Evolutionary conservation across 768 basidiomycete genomes (phyloP).

Genomic region (Suillus clintonianus): DNA sequence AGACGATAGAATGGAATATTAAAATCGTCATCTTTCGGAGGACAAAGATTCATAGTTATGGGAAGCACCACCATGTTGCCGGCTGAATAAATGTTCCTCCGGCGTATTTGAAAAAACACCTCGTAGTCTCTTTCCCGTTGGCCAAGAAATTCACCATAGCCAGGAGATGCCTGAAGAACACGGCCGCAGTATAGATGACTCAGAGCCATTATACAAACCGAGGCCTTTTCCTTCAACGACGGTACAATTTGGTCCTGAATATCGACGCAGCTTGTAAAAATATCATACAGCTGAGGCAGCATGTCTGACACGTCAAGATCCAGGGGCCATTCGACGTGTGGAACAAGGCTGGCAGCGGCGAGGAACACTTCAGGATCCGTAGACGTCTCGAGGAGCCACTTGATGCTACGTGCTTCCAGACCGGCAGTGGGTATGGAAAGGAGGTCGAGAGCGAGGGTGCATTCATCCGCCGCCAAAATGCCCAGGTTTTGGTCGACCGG

Average conservation of each 20-base stretch:
- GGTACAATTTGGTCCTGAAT: neutral
- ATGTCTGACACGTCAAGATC: neutral
- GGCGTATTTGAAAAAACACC: neutral
- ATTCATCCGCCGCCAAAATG: neutral
- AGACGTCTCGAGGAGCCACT: constrained; percentile 1
- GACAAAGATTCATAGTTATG: neutral
- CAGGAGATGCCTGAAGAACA: neutral
- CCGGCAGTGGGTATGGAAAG: neutral
- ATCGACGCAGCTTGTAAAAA: neutral
- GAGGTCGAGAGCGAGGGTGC: neutral
- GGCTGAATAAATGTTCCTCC: neutral
- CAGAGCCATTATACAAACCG: neutral
- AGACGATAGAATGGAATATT: rapidly evolving
- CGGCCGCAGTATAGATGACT: neutral
- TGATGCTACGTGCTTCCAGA: constrained; percentile 5
- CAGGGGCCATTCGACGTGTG: neutral
- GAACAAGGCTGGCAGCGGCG: neutral
- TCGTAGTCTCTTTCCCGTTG: neutral
- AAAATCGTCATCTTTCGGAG: neutral
- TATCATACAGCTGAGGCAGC: neutral
- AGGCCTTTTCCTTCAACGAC: neutral
- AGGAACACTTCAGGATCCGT: neutral
- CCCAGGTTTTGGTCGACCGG: neutral
- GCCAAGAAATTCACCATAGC: neutral
- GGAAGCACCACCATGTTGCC: neutral